Conservation (phyloP, 208 protist genomes). For the Crithidia bombi region DNA sequence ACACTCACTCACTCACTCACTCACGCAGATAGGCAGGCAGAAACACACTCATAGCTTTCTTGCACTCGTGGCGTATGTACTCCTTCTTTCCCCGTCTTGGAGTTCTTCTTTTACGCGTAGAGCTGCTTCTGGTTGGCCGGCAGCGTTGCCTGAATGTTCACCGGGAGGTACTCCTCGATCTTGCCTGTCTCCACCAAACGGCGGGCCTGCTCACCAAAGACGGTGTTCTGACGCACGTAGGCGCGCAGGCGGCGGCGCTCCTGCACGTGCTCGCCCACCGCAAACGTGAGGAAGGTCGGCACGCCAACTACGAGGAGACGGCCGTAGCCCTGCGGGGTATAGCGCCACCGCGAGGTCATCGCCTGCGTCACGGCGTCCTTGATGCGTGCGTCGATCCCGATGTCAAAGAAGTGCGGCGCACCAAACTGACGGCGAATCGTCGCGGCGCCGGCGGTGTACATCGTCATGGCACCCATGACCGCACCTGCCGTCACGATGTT, state of each 20-base stretch:
- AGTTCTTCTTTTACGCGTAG: constrained; percentile 51
- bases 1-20: no score
- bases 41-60: no score
- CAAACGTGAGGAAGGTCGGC: constrained; percentile 78
- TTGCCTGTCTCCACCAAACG: constrained; percentile 78
- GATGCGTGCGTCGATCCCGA: constrained; percentile 72
- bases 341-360: constrained; percentile 80
- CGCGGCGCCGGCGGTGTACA: constrained; percentile 78
- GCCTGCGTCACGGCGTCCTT: constrained; percentile 60
- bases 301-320: constrained; percentile 74
- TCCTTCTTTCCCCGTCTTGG: no score
- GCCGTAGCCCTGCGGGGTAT: constrained; percentile 86
- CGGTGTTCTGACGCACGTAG: constrained; percentile 84
- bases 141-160: constrained; percentile 81
- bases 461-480: constrained; percentile 49
- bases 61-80: no score
- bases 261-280: constrained; percentile 70
- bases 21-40: no score
- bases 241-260: constrained; percentile 72
- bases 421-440: constrained; percentile 85
- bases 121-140: constrained; percentile 58
- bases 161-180: constrained; percentile 87
- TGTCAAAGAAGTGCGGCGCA: constrained; percentile 86
- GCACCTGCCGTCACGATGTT: constrained; percentile 57
- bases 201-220: constrained; percentile 91